phyloP scores from a whole-genome alignment of 495 filamentous ascomycete species.

The Penicillium paradoxum region DNA sequence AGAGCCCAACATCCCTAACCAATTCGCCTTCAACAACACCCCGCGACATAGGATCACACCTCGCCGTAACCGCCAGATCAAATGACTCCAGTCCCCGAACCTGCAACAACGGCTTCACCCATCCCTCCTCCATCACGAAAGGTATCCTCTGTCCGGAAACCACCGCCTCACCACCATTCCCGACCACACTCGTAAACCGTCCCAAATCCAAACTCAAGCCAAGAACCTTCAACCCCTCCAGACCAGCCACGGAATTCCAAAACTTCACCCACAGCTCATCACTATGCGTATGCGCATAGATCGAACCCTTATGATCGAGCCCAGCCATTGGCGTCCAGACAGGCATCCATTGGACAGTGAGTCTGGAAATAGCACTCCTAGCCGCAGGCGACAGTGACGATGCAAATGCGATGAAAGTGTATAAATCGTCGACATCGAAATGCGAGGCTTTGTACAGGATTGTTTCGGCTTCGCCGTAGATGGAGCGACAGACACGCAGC shows the following conservation, averaged over 20 bases:
- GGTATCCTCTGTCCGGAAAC: slow-evolving; percentile 22
- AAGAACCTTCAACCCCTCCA: slow-evolving; percentile 21
- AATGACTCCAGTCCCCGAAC: slow-evolving; percentile 32
- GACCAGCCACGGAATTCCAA: slow-evolving; percentile 25
- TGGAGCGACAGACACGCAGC: slow-evolving; percentile 37
- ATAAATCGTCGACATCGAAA: slow-evolving; percentile 41
- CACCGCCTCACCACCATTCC: slow-evolving; percentile 11
- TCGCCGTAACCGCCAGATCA: slow-evolving; percentile 37
- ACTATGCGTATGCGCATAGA: slow-evolving; percentile 41
- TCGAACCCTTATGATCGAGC: slow-evolving; percentile 29
- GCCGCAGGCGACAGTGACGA: slow-evolving; percentile 11
- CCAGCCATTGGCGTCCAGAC: slow-evolving; percentile 36
- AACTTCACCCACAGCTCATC: slow-evolving; percentile 35
- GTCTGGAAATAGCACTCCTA: slow-evolving; percentile 16
- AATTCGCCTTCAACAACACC: slow-evolving; percentile 28
- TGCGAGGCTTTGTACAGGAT: slow-evolving; percentile 26
- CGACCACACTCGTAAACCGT: slow-evolving; percentile 21
- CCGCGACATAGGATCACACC: slow-evolving; percentile 31
- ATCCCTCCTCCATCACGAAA: slow-evolving; percentile 25
- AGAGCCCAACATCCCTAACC: slow-evolving; percentile 22
- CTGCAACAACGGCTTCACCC: slow-evolving; percentile 30
- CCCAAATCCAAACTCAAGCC: slow-evolving; percentile 34
- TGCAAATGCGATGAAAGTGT: slow-evolving; percentile 39
- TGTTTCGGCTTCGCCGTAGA: slow-evolving; percentile 37
- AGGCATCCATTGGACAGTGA: slow-evolving; percentile 37